Percentiles rank a stretch among this genome's conserved stretches.
These are phyloP conservation scores for Phytophthora megakarya DNA, from an alignment of 352 stramenopile species.

Conservation along the genomic window DNA sequence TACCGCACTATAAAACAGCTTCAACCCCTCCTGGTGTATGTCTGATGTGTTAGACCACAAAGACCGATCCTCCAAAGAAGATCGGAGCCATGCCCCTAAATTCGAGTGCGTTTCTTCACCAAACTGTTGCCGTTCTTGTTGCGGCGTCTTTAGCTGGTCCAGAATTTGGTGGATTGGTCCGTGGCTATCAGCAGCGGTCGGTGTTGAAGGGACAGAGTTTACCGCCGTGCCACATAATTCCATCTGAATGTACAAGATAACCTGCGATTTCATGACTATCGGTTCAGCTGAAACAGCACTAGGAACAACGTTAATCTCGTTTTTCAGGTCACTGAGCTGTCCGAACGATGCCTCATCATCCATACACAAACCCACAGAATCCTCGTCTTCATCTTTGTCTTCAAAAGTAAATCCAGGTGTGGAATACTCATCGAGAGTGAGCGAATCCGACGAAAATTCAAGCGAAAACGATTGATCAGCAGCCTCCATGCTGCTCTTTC, in stretches of 20 bases:
- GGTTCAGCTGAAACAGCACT: slow-evolving; percentile 13
- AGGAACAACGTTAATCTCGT: slow-evolving; percentile 11
- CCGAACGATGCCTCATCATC: slow-evolving; percentile 37
- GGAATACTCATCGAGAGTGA: slow-evolving; percentile 64
- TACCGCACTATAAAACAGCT: slow-evolving; percentile 66
- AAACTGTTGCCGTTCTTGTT: slow-evolving; percentile 30
- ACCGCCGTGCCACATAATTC: slow-evolving; percentile 55
- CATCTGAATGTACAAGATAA: slow-evolving; percentile 85
- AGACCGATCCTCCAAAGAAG: slow-evolving; percentile 57
- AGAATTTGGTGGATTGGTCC: slow-evolving; percentile 56
- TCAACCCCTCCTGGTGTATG: slow-evolving; percentile 65
- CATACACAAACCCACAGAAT: slow-evolving; percentile 40
- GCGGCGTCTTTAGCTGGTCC: slow-evolving; percentile 40
- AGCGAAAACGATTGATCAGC: slow-evolving; percentile 59
- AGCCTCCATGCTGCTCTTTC: slow-evolving; percentile 23
- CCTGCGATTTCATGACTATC: slow-evolving; percentile 39
- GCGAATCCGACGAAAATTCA: slow-evolving; percentile 52
- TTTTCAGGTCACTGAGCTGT: slow-evolving; percentile 27
- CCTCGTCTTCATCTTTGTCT: slow-evolving; percentile 45
- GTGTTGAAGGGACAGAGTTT: slow-evolving; percentile 26
- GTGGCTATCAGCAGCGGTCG: slow-evolving; percentile 25
- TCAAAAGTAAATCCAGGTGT: slow-evolving; percentile 64
- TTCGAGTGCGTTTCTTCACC: slow-evolving; percentile 58
- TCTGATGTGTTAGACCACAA: slow-evolving; percentile 39
- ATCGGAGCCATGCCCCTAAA: slow-evolving; percentile 71